Evolutionary conservation across 192 early-diverging fungal genomes (phyloP), one percentile per base, ranked within the genome.

Genomic region (Rhizophagus clarus): DNA sequence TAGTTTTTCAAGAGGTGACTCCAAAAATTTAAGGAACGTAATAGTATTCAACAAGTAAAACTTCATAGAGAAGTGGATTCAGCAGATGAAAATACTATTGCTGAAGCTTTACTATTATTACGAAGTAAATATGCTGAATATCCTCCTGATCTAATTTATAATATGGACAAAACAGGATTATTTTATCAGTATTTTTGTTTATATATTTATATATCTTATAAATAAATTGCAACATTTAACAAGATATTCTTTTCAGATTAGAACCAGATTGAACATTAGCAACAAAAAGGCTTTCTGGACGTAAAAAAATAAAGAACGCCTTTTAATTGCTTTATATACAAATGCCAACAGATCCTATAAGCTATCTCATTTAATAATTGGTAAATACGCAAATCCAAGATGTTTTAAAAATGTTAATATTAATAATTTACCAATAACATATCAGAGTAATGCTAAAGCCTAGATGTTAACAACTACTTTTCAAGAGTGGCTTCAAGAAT

Each of bases 1-100:
- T 40, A 73, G 22, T 87, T 84, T 62, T 87, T 83, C 14, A 72
- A 78, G 32, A 82, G 80, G 1, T 87, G 81, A 83, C 78, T 87
- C 40, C 66, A 76, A 60, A 87, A 84, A 73, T 87, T 87, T 66
- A 87, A 87, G 51, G n/a, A 80, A 42, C 63, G 74, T 20, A 79
- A 87, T 74, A 82, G 83, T 4, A 67, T 87, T 22, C 67, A 71
- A 56, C 7, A 56, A 42, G 20, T 15, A 70, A 79, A 79, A 72
- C 69, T 80, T 72, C 45, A 80, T 42, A 26, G 45, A 72, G 69
- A 80, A 72, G 79, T 12, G 12, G 12, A 15, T 24, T 80, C 68
- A 17, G 49, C 26, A 29, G 28, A 80, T 28, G 20, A 49, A 32
- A 61, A 62, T 47, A 42, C 69, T n/a, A 72, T 72, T 49, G 26